Percentiles rank a stretch among this genome's conserved stretches.
Evolutionary conservation across 2,329 filamentous ascomycete genomes (phyloP).

Genomic region (Talaromyces marneffei): DNA sequence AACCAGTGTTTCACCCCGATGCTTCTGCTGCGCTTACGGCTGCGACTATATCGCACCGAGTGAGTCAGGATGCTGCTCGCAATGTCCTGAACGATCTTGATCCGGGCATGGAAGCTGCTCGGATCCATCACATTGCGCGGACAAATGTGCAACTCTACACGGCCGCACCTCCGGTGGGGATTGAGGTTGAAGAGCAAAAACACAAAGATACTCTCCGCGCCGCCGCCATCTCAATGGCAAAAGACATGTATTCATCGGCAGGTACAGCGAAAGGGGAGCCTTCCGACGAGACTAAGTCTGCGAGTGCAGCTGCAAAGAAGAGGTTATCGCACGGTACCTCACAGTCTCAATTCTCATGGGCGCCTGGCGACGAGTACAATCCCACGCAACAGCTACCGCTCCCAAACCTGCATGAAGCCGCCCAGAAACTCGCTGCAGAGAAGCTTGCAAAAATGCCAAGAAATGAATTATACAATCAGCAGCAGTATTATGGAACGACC

Average conservation of each 20-base stretch:
- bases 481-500: slow-evolving; percentile 66
- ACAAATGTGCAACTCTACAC: slow-evolving; percentile 75
- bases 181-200: slow-evolving; percentile 68
- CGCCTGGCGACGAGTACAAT: slow-evolving; percentile 21
- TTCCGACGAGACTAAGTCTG: slow-evolving; percentile 15
- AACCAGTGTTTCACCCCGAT: slow-evolving; percentile 44
- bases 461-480: slow-evolving; percentile 62
- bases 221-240: slow-evolving; percentile 83
- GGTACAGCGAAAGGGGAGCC: slow-evolving; percentile 40
- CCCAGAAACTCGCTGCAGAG: slow-evolving; percentile 78
- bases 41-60: slow-evolving; percentile 60
- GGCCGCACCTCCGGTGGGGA: slow-evolving; percentile 63
- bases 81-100: slow-evolving; percentile 44
- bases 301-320: slow-evolving; percentile 28
- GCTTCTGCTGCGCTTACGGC: slow-evolving; percentile 59
- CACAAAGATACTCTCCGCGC: slow-evolving; percentile 68
- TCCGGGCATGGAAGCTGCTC: slow-evolving; percentile 50
- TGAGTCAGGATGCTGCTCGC: slow-evolving; percentile 29
- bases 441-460: slow-evolving; percentile 73
- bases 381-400: slow-evolving; percentile 22
- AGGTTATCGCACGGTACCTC: slow-evolving; percentile 27
- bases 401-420: slow-evolving; percentile 68
- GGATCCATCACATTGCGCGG: slow-evolving; percentile 58
- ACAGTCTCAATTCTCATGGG: slow-evolving; percentile 28
- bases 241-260: slow-evolving; percentile 66